Evolutionary conservation across 768 basidiomycete genomes (phyloP), one percentile per base, ranked within the genome.

Genomic region (Amyloporia xantha): DNA sequence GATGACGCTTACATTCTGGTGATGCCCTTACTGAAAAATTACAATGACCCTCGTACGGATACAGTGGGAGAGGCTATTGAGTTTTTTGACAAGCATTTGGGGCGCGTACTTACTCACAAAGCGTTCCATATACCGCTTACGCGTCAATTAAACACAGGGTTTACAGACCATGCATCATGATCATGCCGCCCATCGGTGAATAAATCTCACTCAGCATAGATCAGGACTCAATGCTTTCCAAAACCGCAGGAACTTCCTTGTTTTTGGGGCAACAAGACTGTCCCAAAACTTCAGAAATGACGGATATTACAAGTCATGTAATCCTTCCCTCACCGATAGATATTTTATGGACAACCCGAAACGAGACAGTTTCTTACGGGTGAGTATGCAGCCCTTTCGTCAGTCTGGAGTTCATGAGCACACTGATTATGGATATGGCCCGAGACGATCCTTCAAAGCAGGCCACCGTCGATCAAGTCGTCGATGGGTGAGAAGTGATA

Each of bases 161-260:
- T 46, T 72, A 2, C 52, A 61, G 39, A 70, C 69, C 50, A 66
- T 73, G 57, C 72, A 74, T 49, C 47, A 55, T 1, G 58, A 70
- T 25, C 54, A 57, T 15, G 55, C 71, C 1, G 71, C 70, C 4
- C 72, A 73, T 45, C 48, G 67, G 71, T 71, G 41, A 23, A 1
- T 15, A 23, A 37, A 4, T n/a, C 5, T 21, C 28, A 19, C 19
- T 47, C 42, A 52, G 48, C 17, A 48, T 51, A n/a, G 28, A 36
- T 45, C 42, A 25, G 35, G 9, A 6, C 9, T 2, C 28, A 47
- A 36, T 5, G 26, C 4, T 19, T 40, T 3, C 4, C 12, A 48
- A 39, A 6, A 39, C 66, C 69, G 0, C 52, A 50, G 0, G 68
- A 63, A n/a, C 7, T 24, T 2, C 50, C 47, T 0, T 47, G 57